Evolutionary conservation across 2,329 filamentous ascomycete genomes (phyloP), one percentile per base, ranked within the genome.

Genomic region (Epicoccum nigrum): DNA sequence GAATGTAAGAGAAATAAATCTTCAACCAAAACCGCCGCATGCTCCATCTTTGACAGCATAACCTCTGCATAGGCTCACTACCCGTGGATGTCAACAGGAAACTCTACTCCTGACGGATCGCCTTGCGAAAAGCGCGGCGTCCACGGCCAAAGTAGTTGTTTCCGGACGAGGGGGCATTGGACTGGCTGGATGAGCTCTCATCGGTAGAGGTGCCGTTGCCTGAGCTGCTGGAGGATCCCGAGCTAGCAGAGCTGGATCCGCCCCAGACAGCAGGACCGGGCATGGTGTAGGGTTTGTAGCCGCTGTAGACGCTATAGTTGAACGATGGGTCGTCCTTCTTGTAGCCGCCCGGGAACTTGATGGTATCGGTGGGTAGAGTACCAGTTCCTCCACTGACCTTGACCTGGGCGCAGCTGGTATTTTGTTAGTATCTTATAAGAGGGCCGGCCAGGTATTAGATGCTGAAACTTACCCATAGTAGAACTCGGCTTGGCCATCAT

Each of bases 321-420:
- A 37, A 47, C n/a, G 51, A 52, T 2, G 65, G 60, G 40, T 68
- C 65, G n/a, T 34, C 47, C 17, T 55, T 55, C 54, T 59, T 61
- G 76, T 60, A 76, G 63, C 30, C 75, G 16, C 64, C 75, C n/a
- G 75, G 73, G 56, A 77, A 73, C 59, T 71, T 68, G 35, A 69
- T 66, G 16, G 68, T 60, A 3, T 70, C 67, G 9, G 58, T 54
- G 11, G 56, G 58, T 6, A 47, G 35, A 5, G 72, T 64, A 43
- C 66, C 70, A 27, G 49, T 59, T 12, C 65, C 61, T 7, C 69
- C 70, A 12, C 63, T 65, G 45, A 78, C 69, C 58, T 74, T 70
- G 50, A 79, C 55, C 63, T 79, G 76, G 0, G 71, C 72, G 58
- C 76, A 78, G 3, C 52, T 30, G 28, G 11, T 45, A 3, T 27